phyloP scores from a whole-genome alignment of 192 early-diverging fungal genomes.

The Rhizophagus clarus region DNA sequence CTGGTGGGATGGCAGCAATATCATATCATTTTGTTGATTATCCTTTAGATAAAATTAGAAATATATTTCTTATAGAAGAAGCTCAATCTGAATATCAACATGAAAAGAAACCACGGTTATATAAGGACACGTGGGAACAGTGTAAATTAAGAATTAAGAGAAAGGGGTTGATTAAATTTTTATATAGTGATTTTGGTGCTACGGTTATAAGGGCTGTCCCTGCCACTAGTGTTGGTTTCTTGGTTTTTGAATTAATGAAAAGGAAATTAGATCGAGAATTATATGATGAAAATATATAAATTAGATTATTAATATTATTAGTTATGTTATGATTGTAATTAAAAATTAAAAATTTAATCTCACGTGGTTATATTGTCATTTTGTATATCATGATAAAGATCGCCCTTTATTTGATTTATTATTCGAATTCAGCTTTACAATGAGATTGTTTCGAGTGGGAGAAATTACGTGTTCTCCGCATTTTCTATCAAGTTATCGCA shows the following conservation, averaged over 20 bases:
- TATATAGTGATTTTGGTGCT: slow-evolving; percentile 55
- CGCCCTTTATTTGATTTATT: background rate
- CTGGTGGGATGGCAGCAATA: slow-evolving; percentile 60
- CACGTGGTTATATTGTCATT: background rate
- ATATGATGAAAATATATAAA: slow-evolving; percentile 34
- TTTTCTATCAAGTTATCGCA: background rate
- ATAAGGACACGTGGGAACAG: slow-evolving; percentile 55
- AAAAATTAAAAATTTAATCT: too few relatives aligned
- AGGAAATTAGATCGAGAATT: slow-evolving; percentile 52
- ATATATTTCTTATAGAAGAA: slow-evolving; percentile 67
- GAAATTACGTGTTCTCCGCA: background rate
- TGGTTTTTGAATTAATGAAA: slow-evolving; percentile 67
- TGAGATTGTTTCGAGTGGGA: background rate
- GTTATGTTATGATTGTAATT: too few relatives aligned
- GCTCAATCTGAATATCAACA: slow-evolving; percentile 52
- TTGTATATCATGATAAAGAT: background rate
- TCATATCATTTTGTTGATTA: slow-evolving; percentile 77
- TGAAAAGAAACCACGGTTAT: slow-evolving; percentile 39
- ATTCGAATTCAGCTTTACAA: background rate
- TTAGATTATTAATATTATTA: too few relatives aligned
- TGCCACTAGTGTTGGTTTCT: slow-evolving; percentile 62
- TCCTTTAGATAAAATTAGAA: slow-evolving; percentile 67
- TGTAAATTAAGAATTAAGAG: slow-evolving; percentile 47
- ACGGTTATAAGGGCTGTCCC: slow-evolving; percentile 55
- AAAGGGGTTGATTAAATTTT: slow-evolving; percentile 45